Conservation (phyloP, 352 stramenopile genomes). For the Globisporangium apiculatum region DNA sequence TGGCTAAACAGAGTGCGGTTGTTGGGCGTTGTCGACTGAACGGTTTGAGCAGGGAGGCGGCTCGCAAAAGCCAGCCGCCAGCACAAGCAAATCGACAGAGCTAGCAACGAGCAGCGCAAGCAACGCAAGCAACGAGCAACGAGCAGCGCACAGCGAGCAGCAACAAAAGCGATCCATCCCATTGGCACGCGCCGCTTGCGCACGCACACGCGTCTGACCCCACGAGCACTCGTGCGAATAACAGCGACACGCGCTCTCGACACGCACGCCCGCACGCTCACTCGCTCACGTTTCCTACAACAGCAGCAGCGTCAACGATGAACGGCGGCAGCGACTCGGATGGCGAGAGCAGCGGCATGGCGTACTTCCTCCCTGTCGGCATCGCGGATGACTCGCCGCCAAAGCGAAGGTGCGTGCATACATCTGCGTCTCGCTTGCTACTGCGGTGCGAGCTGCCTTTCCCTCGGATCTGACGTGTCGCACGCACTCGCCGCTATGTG, state of each 20-base stretch:
- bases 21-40: too few relatives aligned
- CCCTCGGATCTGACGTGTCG: too few relatives aligned
- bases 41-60: too few relatives aligned
- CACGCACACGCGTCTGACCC: background rate
- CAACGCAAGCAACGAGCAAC: too few relatives aligned
- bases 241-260: background rate
- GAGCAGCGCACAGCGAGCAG: background rate
- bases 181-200: background rate
- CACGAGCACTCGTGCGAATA: background rate
- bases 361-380: conserved; percentile 81
- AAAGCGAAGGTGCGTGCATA: conserved; percentile 41
- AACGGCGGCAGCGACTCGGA: conserved; percentile 29
- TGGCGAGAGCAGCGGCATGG: conserved; percentile 45
- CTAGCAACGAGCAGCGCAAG: too few relatives aligned
- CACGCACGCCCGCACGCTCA: background rate
- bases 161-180: background rate
- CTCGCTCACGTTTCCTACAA: background rate
- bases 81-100: background rate
- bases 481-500: too few relatives aligned
- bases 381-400: conserved; percentile 79
- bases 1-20: too few relatives aligned
- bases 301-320: background rate
- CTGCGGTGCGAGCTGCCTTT: too few relatives aligned
- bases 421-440: background rate
- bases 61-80: background rate